Base-by-base conservation (phyloP, 768 basidiomycete genomes). In the Phanerodontia chrysosporium region DNA sequence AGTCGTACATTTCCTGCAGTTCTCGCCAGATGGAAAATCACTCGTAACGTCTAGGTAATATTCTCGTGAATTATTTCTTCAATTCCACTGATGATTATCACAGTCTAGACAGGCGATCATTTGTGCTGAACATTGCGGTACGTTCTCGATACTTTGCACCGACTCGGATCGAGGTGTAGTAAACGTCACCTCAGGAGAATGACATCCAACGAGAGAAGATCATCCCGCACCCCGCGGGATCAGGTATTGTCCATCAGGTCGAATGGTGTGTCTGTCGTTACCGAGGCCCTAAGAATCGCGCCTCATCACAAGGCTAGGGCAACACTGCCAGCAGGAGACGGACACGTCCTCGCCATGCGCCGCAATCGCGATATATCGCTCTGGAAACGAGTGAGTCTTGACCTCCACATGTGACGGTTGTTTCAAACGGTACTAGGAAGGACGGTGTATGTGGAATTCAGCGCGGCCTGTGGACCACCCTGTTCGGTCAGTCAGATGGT, bases 1-100 rank as follows among this genome's bases (percentile, higher is more conserved):
- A 4, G 14, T 58, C 24, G 45, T 61, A 2, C 46, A 56, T 13
- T 42, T n/a, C 22, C 32, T 61, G 2, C 55, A 57, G 13, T 61
- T 61, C 29, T 57, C 55, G 12, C 60, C 55, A 14, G 49, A 61
- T 46, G 60, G 60, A 6, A 39, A 21, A 27, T 58, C 30, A 13
- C 39, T 61, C 3, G 55, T 51, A 16, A 61, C 60, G 14, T 57
- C 60, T 3, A 61, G 60, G 60, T 61, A 54, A 9, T 13, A 30
- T 10, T 29, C 21, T 18, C 8, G 12, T 14, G 2, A 7, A 25
- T 30, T 18, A 5, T 25, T 25, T 28, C 7, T 22, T 24, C 7
- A 4, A 22, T 13, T 49, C 7, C 13, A 35, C 13, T 7, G 32
- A 6, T 35, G 32, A 35, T 35, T 35, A 35, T 35, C 32, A n/a